Evolutionary conservation across 306 rosid species (phyloP).

Genomic region (Castanea crenata): DNA sequence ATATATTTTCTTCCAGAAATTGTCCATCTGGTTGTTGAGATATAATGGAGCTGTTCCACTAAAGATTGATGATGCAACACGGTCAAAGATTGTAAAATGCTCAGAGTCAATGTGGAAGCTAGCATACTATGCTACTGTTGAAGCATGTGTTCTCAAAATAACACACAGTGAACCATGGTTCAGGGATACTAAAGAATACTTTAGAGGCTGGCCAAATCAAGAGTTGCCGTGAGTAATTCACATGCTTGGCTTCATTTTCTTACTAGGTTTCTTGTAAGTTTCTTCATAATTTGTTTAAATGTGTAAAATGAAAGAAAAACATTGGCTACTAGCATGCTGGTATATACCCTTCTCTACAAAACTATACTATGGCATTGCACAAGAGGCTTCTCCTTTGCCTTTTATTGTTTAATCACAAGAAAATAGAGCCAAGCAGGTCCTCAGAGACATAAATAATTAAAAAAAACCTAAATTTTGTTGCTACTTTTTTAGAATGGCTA

Average conservation of each 20-base stretch:
- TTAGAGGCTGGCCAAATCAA: conserved; percentile 89
- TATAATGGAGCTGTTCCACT: conserved; percentile 45
- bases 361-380: not conserved
- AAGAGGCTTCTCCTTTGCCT: not conserved
- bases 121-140: conserved; percentile 71
- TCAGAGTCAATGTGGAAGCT: conserved; percentile 97
- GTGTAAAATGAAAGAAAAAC: not conserved
- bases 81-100: conserved; percentile 73
- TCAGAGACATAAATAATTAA: not conserved
- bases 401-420: not conserved
- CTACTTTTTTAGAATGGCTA: not conserved
- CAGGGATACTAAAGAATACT: conserved; percentile 56
- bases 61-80: conserved; percentile 61
- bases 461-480: not conserved
- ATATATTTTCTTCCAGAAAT: conserved; percentile 45
- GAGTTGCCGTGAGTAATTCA: conserved; percentile 69
- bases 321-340: not conserved
- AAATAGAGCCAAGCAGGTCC: not conserved
- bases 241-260: conserved; percentile 5
- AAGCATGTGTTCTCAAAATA: conserved; percentile 61
- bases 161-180: conserved; percentile 76
- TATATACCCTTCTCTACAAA: not conserved
- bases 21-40: conserved; percentile 57
- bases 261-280: not conserved
- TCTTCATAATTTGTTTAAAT: not conserved